These are phyloP conservation scores for Liquidambar formosana DNA, from an alignment of 164 flowering plant species.

Conservation along the genomic window DNA sequence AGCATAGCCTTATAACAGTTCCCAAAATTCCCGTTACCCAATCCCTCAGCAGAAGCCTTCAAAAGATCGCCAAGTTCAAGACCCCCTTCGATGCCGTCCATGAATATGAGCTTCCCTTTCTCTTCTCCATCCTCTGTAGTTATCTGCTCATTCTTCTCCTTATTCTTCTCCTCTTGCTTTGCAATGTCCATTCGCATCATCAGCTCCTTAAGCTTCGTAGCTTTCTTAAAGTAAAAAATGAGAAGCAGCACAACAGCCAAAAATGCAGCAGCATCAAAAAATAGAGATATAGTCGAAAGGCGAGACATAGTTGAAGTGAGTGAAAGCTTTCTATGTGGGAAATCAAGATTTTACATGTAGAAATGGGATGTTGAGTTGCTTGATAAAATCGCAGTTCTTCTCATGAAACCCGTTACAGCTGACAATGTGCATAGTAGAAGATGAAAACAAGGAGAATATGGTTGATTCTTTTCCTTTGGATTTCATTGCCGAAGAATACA, in stretches of 20 bases:
- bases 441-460: too few relatives aligned
- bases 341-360: too few relatives aligned
- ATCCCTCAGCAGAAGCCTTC: slow-evolving; percentile 66
- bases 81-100: slow-evolving; percentile 16
- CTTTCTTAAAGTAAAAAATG: slow-evolving; percentile 32
- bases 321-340: too few relatives aligned
- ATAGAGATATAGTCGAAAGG: slow-evolving; percentile 16
- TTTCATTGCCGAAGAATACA: too few relatives aligned
- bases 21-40: slow-evolving; percentile 67
- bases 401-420: too few relatives aligned
- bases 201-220: slow-evolving; percentile 21
- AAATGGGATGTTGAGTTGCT: too few relatives aligned
- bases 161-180: neutral
- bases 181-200: neutral
- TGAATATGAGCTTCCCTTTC: slow-evolving; percentile 41
- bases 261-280: slow-evolving; percentile 31
- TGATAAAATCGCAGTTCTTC: too few relatives aligned
- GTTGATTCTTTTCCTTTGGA: too few relatives aligned
- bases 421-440: too few relatives aligned
- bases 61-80: slow-evolving; percentile 59
- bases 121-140: slow-evolving; percentile 24
- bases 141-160: too few relatives aligned
- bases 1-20: slow-evolving; percentile 51
- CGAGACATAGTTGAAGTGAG: neutral
- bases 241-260: slow-evolving; percentile 29